Evolutionary conservation across 2,329 filamentous ascomycete species (phyloP), one percentile per base, ranked within the genome.

Genomic region (Pestalotiopsis sp.): DNA sequence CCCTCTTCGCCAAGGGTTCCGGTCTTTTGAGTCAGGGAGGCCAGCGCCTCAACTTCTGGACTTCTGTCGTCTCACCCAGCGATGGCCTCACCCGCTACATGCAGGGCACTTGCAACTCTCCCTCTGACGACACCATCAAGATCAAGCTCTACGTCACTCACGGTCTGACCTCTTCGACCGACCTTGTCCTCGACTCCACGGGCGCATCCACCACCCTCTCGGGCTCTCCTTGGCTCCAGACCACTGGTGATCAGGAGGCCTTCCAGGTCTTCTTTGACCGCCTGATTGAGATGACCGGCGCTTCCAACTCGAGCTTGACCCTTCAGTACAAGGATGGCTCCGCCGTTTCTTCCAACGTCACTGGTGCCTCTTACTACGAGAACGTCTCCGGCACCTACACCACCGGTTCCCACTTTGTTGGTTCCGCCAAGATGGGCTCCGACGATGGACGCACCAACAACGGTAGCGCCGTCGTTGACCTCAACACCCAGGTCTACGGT

Each of bases 401-500:
- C 38, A 66, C 68, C 1, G 69, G 69, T 20, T 67, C 68, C 10
- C 69, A 70, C 66, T 70, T 67, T 58, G 68, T 69, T 7, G 65
- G 66, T 38, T 65, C 62, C 22, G 60, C 68, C 24, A 67, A 66
- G 65, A 68, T 69, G 68, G 68, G 68, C 9, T 22, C 78, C 0
- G 82, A 87, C 61, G 84, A 87, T 59, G 86, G 86, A 14, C 82
- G 84, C 10, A 72, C 77, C 39, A 78, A 76, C 6, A 81, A 81
- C 64, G 87, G 88, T 17, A 83, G 81, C 14, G 81, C 86, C 0
- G 89, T 91, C 5, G 89, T 91, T 1, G 89, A 91, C 70, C 78
- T 81, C 3, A 81, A 91, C 77, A 85, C 88, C 70, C 87, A 86
- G 78, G 88, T 91, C n/a, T 91, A 87, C 72, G 89, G 89, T 24